Evolutionary conservation across 768 basidiomycete species (phyloP).

Genomic region (Lanmaoa rubissima): DNA sequence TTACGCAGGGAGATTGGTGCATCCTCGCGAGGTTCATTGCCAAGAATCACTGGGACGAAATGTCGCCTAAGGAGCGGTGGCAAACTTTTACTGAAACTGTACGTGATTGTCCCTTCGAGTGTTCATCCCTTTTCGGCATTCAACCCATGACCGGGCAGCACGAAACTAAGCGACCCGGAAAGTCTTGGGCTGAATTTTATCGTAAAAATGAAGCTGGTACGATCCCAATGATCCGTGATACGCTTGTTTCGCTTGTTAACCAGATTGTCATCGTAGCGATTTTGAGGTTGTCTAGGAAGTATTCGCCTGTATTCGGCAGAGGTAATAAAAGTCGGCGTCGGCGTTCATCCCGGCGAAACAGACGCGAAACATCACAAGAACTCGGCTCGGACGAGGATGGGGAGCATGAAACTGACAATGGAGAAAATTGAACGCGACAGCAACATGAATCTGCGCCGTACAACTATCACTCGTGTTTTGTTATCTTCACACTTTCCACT

Average conservation of each 20-base stretch:
- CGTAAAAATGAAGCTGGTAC: constrained; percentile 50
- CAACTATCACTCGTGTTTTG: background rate
- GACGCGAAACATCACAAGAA: constrained; percentile 2
- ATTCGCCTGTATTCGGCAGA: constrained; percentile 14
- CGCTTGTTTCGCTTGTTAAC: constrained; percentile 5
- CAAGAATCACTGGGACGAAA: constrained; percentile 43
- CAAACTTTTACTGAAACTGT: constrained; percentile 52
- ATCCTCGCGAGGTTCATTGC: constrained; percentile 60
- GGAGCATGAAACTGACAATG: constrained; percentile 23
- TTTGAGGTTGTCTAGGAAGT: constrained; percentile 27
- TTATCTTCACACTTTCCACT: background rate
- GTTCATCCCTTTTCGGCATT: background rate
- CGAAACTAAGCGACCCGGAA: constrained; percentile 45
- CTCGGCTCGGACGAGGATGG: constrained; percentile 17
- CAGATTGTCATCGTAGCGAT: constrained; percentile 15
- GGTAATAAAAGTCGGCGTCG: constrained; percentile 19
- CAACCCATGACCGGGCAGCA: constrained; percentile 37
- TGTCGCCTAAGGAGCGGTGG: constrained; percentile 51
- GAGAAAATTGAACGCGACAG: constrained; percentile 2
- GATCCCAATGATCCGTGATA: constrained; percentile 14
- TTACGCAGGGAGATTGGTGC: constrained; percentile 62
- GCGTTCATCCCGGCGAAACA: constrained; percentile 24
- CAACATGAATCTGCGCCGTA: background rate
- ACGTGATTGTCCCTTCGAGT: constrained; percentile 13
- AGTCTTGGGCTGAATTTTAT: constrained; percentile 63